These are phyloP conservation scores for Rubia tinctorum DNA, from an alignment of 305 asterid genomes.

Conservation along the genomic window DNA sequence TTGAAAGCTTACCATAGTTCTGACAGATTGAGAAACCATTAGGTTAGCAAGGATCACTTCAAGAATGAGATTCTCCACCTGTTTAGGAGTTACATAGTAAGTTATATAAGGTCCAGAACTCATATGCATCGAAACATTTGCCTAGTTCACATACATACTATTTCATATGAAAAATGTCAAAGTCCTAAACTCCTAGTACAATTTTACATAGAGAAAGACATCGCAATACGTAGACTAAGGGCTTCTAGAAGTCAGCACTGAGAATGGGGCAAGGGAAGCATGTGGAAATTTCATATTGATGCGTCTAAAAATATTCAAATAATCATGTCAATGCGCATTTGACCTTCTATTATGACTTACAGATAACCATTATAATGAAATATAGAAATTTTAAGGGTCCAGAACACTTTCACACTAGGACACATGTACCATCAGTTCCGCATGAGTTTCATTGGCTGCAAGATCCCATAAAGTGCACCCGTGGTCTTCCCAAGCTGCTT, in stretches of 20 bases:
- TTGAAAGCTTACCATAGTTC: conserved; percentile 58
- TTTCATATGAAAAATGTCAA: background rate
- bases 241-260: background rate
- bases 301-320: background rate
- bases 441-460: conserved; percentile 83
- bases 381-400: background rate
- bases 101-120: background rate
- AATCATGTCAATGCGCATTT: background rate
- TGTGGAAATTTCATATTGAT: background rate
- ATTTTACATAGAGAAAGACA: background rate
- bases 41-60: conserved; percentile 88
- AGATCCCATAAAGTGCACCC: conserved; percentile 99
- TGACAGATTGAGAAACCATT: conserved; percentile 58
- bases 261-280: conserved; percentile 1
- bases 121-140: conserved; percentile 6
- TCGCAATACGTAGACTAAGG: background rate
- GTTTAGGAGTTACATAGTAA: conserved; percentile 8
- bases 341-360: background rate
- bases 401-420: background rate
- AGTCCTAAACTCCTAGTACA: background rate
- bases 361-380: background rate
- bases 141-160: conserved; percentile 3
- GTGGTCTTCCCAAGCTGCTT: conserved; percentile 80
- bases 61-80: conserved; percentile 86
- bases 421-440: conserved; percentile 73